Conservation (phyloP, 768 basidiomycete species). For the Mycena polygramma region DNA sequence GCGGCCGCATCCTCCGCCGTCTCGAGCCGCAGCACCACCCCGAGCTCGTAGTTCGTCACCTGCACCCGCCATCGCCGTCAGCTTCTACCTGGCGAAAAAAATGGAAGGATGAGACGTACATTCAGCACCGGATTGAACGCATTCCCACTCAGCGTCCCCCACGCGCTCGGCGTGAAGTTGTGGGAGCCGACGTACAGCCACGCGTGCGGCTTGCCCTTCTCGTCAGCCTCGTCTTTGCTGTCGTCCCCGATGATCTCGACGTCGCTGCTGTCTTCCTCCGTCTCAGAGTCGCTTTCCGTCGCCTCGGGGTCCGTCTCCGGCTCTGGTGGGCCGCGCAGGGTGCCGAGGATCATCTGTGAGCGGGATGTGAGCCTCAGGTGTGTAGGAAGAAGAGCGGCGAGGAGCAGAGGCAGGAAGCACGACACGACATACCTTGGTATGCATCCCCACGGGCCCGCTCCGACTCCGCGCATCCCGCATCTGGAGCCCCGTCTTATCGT, state of each 20-base stretch:
- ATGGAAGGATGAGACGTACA: slow-evolving; percentile 42
- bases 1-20: too few species aligned
- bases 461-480: slow-evolving; percentile 71
- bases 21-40: too few species aligned
- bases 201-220: slow-evolving; percentile 44
- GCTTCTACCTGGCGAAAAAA: too few species aligned
- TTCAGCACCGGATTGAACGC: slow-evolving; percentile 64
- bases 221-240: slow-evolving; percentile 18
- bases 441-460: slow-evolving; percentile 74
- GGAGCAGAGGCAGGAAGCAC: neutral
- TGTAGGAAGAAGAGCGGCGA: neutral
- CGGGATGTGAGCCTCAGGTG: too few species aligned
- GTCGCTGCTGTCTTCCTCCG: slow-evolving; percentile 41
- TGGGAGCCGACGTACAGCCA: slow-evolving; percentile 76
- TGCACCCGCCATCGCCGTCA: too few species aligned
- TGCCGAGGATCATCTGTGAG: slow-evolving; percentile 58
- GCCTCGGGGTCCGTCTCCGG: neutral
- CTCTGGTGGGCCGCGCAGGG: slow-evolving; percentile 25
- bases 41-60: too few species aligned
- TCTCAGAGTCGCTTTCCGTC: slow-evolving; percentile 45
- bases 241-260: slow-evolving; percentile 30
- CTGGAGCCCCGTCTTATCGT: slow-evolving; percentile 60
- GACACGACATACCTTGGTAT: slow-evolving; percentile 63
- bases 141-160: slow-evolving; percentile 67
- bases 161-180: slow-evolving; percentile 77